Percentiles rank a stretch among this genome's conserved stretches.
phyloP scores from a whole-genome alignment of 1,139 yeast species.

The Suhomyces coccinellae region DNA sequence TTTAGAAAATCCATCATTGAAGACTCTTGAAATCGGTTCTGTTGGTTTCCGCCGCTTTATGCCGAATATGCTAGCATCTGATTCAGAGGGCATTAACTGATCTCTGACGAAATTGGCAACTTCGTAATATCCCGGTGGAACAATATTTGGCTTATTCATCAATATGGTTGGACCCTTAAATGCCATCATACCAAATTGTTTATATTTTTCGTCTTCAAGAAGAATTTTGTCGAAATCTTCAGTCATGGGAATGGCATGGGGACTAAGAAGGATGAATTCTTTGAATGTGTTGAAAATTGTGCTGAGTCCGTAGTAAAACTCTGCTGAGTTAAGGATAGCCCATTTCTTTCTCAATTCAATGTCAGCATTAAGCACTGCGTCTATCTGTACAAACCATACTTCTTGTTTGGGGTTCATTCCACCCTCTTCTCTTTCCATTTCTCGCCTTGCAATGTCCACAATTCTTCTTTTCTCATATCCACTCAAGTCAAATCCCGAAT shows the following conservation, averaged over 20 bases:
- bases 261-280: conserved; percentile 28
- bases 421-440: not conserved
- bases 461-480: conserved; percentile 21
- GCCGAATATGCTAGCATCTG: conserved; percentile 24
- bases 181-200: conserved; percentile 27
- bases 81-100: conserved; percentile 24
- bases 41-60: conserved; percentile 13
- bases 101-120: conserved; percentile 26
- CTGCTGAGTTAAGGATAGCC: conserved; percentile 17
- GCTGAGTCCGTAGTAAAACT: conserved; percentile 24
- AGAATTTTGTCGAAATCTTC: conserved; percentile 18
- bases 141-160: conserved; percentile 21
- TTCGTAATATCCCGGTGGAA: conserved; percentile 35
- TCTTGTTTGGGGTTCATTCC: conserved; percentile 26
- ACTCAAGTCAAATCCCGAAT: conserved; percentile 17
- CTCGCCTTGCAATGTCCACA: conserved; percentile 19
- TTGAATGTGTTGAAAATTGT: conserved; percentile 35
- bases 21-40: conserved; percentile 21
- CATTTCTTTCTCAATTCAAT: not conserved
- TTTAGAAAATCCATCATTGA: conserved; percentile 25
- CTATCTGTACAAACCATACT: conserved; percentile 31
- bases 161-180: conserved; percentile 29
- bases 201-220: conserved; percentile 22
- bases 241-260: conserved; percentile 30
- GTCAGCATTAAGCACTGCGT: conserved; percentile 18